A percentile compares a stretch with the other conserved stretches of the same genome.
Conservation (phyloP, 2,329 filamentous ascomycete species). For the Pseudocercospora macadamiae region DNA sequence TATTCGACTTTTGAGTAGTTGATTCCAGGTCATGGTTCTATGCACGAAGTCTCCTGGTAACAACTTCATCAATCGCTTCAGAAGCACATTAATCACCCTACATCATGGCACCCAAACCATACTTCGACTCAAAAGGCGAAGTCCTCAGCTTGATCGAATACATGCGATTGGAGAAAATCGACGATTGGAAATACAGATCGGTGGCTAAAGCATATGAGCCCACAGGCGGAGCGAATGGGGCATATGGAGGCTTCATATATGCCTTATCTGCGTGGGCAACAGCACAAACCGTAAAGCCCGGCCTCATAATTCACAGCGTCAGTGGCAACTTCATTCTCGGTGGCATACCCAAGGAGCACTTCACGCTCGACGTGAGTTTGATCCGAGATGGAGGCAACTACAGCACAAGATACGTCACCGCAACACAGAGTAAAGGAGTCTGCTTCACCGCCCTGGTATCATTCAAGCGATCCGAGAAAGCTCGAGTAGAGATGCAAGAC, state of each 20-base stretch:
- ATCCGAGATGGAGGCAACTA: constrained; percentile 2
- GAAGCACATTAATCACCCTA: not conserved
- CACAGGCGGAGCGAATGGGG: not conserved
- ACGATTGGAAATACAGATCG: not conserved
- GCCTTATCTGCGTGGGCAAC: not conserved
- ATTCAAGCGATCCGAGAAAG: too few relatives aligned
- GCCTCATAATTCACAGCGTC: not conserved
- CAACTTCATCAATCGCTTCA: not conserved
- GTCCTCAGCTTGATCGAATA: not conserved
- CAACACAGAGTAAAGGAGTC: not conserved
- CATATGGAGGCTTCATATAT: constrained; percentile 5
- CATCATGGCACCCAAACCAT: constrained; percentile 1
- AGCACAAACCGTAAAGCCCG: not conserved
- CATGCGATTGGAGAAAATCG: not conserved
- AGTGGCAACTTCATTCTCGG: constrained; percentile 6
- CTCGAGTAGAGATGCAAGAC: not conserved
- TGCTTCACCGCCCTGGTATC: constrained; percentile 1
- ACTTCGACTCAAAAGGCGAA: constrained; percentile 5
- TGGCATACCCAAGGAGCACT: not conserved
- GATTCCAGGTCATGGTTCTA: not conserved
- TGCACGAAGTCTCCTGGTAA: not conserved
- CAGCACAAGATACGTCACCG: not conserved
- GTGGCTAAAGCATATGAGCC: not conserved
- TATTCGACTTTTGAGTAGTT: too few relatives aligned
- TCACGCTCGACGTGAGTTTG: not conserved